Conservation (phyloP, 2,329 filamentous ascomycete species). For the Xylariaceae sp. region DNA sequence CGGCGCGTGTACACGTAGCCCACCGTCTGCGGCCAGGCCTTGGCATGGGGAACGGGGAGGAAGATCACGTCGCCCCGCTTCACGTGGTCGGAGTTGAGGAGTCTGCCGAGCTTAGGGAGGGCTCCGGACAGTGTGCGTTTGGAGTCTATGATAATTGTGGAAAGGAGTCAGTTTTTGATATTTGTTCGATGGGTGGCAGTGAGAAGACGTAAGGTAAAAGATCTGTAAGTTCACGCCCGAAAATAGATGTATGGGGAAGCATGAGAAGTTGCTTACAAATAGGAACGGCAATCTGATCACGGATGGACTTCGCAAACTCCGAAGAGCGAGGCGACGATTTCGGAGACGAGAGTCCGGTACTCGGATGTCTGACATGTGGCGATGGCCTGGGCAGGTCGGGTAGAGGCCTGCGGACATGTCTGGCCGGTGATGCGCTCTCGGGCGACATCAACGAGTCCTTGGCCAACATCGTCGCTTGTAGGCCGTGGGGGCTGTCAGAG, state of each 20-base stretch:
- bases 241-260: no score
- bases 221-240: no score
- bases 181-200: not conserved
- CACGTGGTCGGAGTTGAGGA: constrained; percentile 51
- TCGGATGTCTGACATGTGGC: constrained; percentile 23
- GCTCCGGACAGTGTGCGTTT: constrained; percentile 42
- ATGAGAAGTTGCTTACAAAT: constrained; percentile 38
- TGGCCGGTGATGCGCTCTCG: constrained; percentile 3
- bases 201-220: not conserved
- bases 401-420: constrained; percentile 8
- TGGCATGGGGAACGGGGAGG: constrained; percentile 52
- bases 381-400: constrained; percentile 18
- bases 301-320: constrained; percentile 23
- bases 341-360: constrained; percentile 12
- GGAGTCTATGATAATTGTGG: constrained; percentile 42
- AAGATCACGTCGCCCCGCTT: constrained; percentile 49
- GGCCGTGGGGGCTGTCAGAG: constrained; percentile 44
- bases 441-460: not conserved
- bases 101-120: constrained; percentile 48
- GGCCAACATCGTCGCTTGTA: constrained; percentile 41
- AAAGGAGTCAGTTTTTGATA: constrained; percentile 3
- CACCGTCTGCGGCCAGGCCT: constrained; percentile 51
- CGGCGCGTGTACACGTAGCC: constrained; percentile 49
- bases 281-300: constrained; percentile 35
- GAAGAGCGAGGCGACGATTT: constrained; percentile 3